These are phyloP conservation scores for Didymella arachidicola DNA, from an alignment of 2,329 filamentous ascomycete genomes.

Conservation along the genomic window DNA sequence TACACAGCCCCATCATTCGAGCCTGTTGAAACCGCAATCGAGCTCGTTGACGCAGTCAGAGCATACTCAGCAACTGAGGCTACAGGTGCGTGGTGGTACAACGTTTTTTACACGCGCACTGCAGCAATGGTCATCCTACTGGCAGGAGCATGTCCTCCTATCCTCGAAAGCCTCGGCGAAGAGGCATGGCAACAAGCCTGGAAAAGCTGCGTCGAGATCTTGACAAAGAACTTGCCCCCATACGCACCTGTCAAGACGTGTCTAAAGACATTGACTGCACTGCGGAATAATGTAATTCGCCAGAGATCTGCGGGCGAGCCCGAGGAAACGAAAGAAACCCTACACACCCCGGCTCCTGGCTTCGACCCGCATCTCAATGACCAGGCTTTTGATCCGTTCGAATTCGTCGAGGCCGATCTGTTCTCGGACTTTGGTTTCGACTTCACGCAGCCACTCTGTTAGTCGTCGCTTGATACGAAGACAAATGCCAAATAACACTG, in stretches of 20 bases:
- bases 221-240: conserved; percentile 11
- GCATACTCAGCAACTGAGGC: conserved; percentile 9
- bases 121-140: conserved; percentile 20
- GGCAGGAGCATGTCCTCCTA: conserved; percentile 5
- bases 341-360: background rate
- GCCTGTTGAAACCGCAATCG: background rate
- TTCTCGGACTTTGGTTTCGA: conserved; percentile 12
- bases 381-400: background rate
- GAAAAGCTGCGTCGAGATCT: conserved; percentile 1
- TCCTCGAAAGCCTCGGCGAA: conserved; percentile 5
- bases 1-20: background rate
- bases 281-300: conserved; percentile 8
- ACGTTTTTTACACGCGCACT: conserved; percentile 20
- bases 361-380: background rate
- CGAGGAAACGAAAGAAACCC: background rate
- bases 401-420: conserved; percentile 3
- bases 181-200: conserved; percentile 10
- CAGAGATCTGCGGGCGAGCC: background rate
- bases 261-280: conserved; percentile 9
- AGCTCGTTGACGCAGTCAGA: conserved; percentile 4
- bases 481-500: background rate
- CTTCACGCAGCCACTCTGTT: background rate
- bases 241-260: conserved; percentile 14
- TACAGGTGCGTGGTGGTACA: conserved; percentile 24
- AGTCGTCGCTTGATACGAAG: background rate